Base-by-base conservation (phyloP, 306 rosid species). In the Glycyrrhiza uralensis region DNA sequence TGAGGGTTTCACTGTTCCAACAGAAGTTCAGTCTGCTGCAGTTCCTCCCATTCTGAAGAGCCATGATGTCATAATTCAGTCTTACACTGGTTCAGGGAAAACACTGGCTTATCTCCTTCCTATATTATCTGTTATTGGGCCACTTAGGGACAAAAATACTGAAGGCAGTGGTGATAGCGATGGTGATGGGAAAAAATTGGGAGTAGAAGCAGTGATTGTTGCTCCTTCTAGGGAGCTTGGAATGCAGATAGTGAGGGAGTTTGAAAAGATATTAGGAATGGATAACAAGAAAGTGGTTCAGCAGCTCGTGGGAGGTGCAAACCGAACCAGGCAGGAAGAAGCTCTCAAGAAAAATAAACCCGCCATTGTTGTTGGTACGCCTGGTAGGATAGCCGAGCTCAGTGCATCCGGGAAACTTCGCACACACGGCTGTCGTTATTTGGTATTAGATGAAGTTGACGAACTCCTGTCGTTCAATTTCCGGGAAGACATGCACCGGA, bases 221-320 rank as follows among this genome's bases (percentile, higher is more conserved):
- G 98, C 97, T 72, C 98, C 98, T 55, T 94, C 98, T 20, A 89
- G 98, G 80, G 98, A 94, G 83, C 83, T 94, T 55, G 97, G 88
- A n/a, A 94, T 91, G 98, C 98, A 94, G 77, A 94, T 91, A 59
- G 98, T 94, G 60, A 84, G 98, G 72, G 98, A 94, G 86, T 74
- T 94, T 68, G 98, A 94, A 86, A 94, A 82, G 87, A 82, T 91
- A 78, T 70, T 91, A 32, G 98, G 98, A 59, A 85, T 80, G 61
- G 83, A 69, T 41, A 76, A 90, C 76, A 91, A 72, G 76, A 87
- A 75, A 70, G 82, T 61, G 6, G 98, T 94, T 76, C 97, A 94
- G 85, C 96, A 94, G 87, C 97, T 94, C 55, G 97, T 94, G 12
- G 98, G 98, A 18, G 98, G 98, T 60, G 98, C 98, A 0, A 94